Evolutionary conservation across 1,284 basidiomycete species (phyloP), one percentile per base, ranked within the genome.

Genomic region (Inonotus obliquus): DNA sequence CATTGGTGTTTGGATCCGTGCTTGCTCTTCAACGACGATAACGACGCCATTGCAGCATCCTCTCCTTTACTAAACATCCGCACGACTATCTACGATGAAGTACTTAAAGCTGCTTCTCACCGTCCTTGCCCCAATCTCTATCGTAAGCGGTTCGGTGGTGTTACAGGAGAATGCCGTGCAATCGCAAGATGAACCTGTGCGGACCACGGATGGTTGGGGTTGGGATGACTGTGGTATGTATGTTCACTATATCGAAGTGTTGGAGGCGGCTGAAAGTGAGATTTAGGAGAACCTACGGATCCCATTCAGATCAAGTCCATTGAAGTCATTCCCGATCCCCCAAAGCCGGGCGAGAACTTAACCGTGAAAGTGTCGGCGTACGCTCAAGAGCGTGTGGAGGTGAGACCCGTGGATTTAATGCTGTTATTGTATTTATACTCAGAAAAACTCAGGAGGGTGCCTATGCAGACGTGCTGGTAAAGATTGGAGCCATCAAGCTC

Each of bases 401-500:
- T 94, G 64, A 29, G 79, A 69, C 10, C n/a, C 32, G 35, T 35
- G 32, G 41, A 14, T 11, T 52, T 32, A 19, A 19, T 45, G 19
- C 53, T 62, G 21, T 29, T 47, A 17, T 13, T 23, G n/a, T 32
- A 11, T 9, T 25, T 37, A 48, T 25, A 19, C 44, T 38, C 27
- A 25, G 48, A 32, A 67, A 49, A 54, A 49, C 35, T 13, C 9
- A 96, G 94, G 88, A 94, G 9, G 95, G 95, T n/a, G 91, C 95
- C 35, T 91, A 85, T 69, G 94, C 89, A 10, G 85, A 95, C 67
- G 93, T 97, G 2, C 76, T 77, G 1, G 94, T 97, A 64, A 97
- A 96, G 74, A 80, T 97, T 44, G 95, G 95, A 32, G 76, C 91
- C 17, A 85, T 97, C 73, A 95, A 93, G 78, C 72, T 97, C 10